Conservation (phyloP, 2,329 filamentous ascomycete genomes). For the Calonectria hawksworthii region DNA sequence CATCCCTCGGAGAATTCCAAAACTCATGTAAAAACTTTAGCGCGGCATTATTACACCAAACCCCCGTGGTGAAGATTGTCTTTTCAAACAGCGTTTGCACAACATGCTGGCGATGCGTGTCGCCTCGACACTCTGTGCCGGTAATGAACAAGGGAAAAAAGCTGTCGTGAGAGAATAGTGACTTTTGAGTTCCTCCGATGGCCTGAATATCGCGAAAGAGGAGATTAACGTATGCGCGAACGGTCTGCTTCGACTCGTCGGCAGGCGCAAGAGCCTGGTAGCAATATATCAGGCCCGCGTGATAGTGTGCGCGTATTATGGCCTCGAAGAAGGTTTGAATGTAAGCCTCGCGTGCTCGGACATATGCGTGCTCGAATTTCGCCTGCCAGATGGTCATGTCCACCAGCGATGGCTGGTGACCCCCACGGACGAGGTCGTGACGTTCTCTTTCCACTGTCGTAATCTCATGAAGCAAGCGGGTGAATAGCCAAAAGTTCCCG, state of each 20-base stretch:
- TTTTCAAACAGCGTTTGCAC: conserved; percentile 14
- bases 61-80: conserved; percentile 10
- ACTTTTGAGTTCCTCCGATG: neutral
- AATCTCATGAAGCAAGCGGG: conserved; percentile 19
- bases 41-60: conserved; percentile 28
- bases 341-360: neutral
- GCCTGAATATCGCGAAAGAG: conserved; percentile 17
- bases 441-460: conserved; percentile 20
- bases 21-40: conserved; percentile 16
- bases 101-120: neutral
- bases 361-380: neutral
- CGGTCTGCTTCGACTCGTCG: neutral
- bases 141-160: conserved; percentile 25
- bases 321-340: conserved; percentile 31
- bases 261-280: conserved; percentile 33
- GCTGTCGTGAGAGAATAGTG: conserved; percentile 18
- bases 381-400: conserved; percentile 16
- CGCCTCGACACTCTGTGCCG: conserved; percentile 18
- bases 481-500: conserved; percentile 22
- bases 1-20: neutral
- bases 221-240: neutral
- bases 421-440: neutral
- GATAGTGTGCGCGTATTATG: conserved; percentile 32
- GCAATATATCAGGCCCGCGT: conserved; percentile 37
- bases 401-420: neutral